These are phyloP conservation scores for Pseudogymnoascus sp. DNA, from an alignment of 2,329 filamentous ascomycete genomes.

Conservation along the genomic window DNA sequence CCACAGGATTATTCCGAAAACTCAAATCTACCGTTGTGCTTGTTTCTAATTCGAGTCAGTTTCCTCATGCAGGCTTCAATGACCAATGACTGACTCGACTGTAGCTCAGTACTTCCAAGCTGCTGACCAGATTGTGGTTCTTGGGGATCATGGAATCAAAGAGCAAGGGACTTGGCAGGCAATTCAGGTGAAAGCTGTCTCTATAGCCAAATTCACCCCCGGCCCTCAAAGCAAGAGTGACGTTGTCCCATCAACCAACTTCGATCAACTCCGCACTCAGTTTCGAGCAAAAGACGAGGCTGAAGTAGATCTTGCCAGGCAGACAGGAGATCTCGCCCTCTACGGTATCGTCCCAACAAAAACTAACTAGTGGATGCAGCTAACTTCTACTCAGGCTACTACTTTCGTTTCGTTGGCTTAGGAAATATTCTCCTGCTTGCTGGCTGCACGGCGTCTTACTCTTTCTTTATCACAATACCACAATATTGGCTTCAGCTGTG, in stretches of 20 bases:
- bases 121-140: slow-evolving; percentile 35
- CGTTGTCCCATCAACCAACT: background rate
- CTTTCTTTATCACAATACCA: slow-evolving; percentile 13
- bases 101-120: slow-evolving; percentile 29
- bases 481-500: slow-evolving; percentile 13
- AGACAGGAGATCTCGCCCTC: slow-evolving; percentile 19
- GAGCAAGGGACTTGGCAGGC: slow-evolving; percentile 31
- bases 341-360: slow-evolving; percentile 14
- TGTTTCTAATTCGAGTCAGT: slow-evolving; percentile 9
- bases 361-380: background rate
- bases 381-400: slow-evolving; percentile 10
- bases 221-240: background rate
- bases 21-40: slow-evolving; percentile 19
- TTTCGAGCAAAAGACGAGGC: slow-evolving; percentile 17
- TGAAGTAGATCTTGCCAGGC: slow-evolving; percentile 19
- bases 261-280: slow-evolving; percentile 15
- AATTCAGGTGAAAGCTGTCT: background rate
- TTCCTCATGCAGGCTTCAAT: no score
- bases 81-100: slow-evolving; percentile 4
- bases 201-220: background rate
- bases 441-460: background rate
- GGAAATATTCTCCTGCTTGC: slow-evolving; percentile 9
- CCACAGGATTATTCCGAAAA: slow-evolving; percentile 34
- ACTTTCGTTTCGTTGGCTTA: background rate
- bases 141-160: slow-evolving; percentile 26